phyloP scores from a whole-genome alignment of 2,329 filamentous ascomycete genomes.

The Apiospora marii region DNA sequence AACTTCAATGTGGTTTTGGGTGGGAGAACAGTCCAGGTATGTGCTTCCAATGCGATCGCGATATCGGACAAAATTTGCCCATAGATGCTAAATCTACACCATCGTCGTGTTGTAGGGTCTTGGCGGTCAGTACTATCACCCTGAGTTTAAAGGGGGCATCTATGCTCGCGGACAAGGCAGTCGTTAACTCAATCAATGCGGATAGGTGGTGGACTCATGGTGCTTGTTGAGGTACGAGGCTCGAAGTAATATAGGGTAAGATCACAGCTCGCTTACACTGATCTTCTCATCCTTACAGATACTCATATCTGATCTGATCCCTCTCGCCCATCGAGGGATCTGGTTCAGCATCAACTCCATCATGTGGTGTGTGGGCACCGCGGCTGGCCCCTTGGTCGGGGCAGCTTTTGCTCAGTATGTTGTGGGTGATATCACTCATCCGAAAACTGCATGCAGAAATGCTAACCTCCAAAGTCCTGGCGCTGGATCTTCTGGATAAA shows the following conservation, averaged over 20 bases:
- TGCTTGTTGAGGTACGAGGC: slow-evolving; percentile 45
- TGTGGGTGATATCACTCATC: background rate
- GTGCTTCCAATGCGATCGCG: no score
- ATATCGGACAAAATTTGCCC: no score
- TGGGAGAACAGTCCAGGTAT: slow-evolving; percentile 55
- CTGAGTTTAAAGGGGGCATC: background rate
- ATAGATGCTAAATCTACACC: background rate
- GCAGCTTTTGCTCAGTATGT: slow-evolving; percentile 61
- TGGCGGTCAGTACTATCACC: background rate
- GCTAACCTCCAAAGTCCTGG: slow-evolving; percentile 31
- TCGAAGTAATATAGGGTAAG: background rate
- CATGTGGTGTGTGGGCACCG: slow-evolving; percentile 58
- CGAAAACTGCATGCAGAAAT: slow-evolving; percentile 15
- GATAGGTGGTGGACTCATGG: slow-evolving; percentile 52
- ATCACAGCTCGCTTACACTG: background rate
- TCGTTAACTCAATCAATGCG: background rate
- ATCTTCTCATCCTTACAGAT: slow-evolving; percentile 23
- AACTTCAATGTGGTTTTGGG: slow-evolving; percentile 51
- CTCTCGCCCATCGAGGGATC: slow-evolving; percentile 45
- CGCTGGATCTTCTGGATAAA: slow-evolving; percentile 36
- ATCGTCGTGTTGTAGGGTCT: background rate
- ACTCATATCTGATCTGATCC: slow-evolving; percentile 49
- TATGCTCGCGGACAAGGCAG: background rate
- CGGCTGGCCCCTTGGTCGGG: slow-evolving; percentile 59
- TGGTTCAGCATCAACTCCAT: slow-evolving; percentile 41